phyloP scores from a whole-genome alignment of 768 basidiomycete genomes.

The Pisolithus marmoratus region DNA sequence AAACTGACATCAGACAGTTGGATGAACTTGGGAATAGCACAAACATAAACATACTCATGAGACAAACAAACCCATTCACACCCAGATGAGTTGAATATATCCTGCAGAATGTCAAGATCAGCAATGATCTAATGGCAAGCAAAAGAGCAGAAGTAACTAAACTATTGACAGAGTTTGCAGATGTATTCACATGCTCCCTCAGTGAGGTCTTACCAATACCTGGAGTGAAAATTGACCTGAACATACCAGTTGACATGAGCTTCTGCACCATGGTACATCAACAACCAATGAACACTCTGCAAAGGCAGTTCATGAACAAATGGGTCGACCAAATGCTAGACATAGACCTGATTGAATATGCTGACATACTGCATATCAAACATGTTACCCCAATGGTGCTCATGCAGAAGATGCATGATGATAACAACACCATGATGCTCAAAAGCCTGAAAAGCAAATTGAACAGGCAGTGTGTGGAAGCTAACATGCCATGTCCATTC shows the following conservation, averaged over 20 bases:
- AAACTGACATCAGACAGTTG: too few species aligned
- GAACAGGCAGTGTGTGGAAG: constrained; percentile 14
- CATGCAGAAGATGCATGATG: constrained; percentile 32
- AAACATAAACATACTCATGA: not conserved
- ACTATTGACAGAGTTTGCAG: constrained; percentile 28
- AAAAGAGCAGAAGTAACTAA: constrained; percentile 18
- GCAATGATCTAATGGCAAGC: constrained; percentile 21
- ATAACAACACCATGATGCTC: constrained; percentile 17
- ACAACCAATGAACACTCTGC: not conserved
- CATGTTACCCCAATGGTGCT: constrained; percentile 23
- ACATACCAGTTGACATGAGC: not conserved
- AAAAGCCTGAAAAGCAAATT: constrained; percentile 30
- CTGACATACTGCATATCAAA: not conserved
- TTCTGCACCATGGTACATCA: not conserved
- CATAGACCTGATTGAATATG: not conserved
- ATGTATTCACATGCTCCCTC: constrained; percentile 35
- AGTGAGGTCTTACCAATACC: constrained; percentile 31
- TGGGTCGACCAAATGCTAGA: too few species aligned
- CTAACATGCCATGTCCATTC: not conserved
- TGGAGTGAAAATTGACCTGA: not conserved
- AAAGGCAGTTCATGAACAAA: not conserved
- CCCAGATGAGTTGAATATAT: constrained; percentile 14
- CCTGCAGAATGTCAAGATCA: constrained; percentile 18
- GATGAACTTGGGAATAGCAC: too few species aligned
- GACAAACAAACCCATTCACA: not conserved